phyloP scores from a whole-genome alignment of 1,139 yeast species.

The Debaryomycetaceae sp. region DNA sequence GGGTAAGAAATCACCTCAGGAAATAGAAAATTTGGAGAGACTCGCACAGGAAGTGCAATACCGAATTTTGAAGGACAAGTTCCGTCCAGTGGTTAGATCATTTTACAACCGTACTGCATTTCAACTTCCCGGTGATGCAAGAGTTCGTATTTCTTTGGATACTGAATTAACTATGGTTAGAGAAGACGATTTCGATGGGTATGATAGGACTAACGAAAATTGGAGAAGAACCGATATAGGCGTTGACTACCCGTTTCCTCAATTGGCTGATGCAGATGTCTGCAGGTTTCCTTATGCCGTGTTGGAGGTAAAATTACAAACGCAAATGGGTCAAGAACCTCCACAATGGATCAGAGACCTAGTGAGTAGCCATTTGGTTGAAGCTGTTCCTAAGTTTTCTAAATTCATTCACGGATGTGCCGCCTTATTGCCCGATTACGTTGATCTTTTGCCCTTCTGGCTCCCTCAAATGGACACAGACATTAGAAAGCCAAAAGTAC shows the following conservation, averaged over 20 bases:
- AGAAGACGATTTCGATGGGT: constrained; percentile 94
- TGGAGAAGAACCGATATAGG: constrained; percentile 99
- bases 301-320: constrained; percentile 91
- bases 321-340: constrained; percentile 98
- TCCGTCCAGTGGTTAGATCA: constrained; percentile 92
- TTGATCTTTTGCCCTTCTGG: constrained; percentile 91
- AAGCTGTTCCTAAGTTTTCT: constrained; percentile 96
- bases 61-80: constrained; percentile 73
- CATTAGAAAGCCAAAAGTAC: constrained; percentile 81
- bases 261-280: constrained; percentile 77
- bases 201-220: constrained; percentile 83
- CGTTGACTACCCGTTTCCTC: constrained; percentile 90
- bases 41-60: constrained; percentile 92
- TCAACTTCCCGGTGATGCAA: constrained; percentile 97
- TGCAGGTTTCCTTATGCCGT: constrained; percentile 97
- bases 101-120: constrained; percentile 97
- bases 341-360: constrained; percentile 96
- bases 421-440: constrained; percentile 75
- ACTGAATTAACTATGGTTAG: constrained; percentile 95
- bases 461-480: constrained; percentile 97
- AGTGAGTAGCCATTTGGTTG: constrained; percentile 88
- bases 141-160: constrained; percentile 96
- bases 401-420: constrained; percentile 97
- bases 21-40: constrained; percentile 87
- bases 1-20: constrained; percentile 81